Percentiles rank a stretch among this genome's conserved stretches.
phyloP scores from a whole-genome alignment of 345 rosid genomes.

The Barbarea vulgaris region DNA sequence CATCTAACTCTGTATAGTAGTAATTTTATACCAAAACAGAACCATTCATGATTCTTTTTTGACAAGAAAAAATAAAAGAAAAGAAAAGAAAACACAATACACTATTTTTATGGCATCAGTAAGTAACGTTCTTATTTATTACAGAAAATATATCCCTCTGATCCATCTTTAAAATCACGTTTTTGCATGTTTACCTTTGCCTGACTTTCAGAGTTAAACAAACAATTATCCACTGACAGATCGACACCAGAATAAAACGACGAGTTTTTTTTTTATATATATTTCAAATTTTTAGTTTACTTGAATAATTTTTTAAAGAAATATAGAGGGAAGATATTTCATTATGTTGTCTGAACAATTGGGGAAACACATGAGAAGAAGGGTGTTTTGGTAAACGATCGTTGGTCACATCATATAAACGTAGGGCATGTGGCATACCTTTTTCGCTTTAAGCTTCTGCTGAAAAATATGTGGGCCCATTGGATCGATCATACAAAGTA shows the following conservation, averaged over 20 bases:
- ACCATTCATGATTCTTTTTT: constrained; percentile 22
- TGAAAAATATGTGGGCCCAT: constrained; percentile 26
- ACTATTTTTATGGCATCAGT: not conserved
- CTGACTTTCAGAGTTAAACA: constrained; percentile 24
- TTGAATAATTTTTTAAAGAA: not conserved
- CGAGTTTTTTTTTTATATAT: not conserved
- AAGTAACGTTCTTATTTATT: constrained; percentile 18
- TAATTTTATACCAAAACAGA: constrained; percentile 31
- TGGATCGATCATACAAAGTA: constrained; percentile 7
- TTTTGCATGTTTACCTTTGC: constrained; percentile 40
- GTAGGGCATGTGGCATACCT: constrained; percentile 29
- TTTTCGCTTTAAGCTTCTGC: constrained; percentile 19
- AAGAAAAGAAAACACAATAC: not conserved
- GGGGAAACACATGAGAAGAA: not conserved
- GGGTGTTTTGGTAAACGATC: not conserved
- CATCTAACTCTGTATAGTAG: constrained; percentile 17
- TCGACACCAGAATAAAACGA: constrained; percentile 13
- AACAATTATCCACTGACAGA: constrained; percentile 33
- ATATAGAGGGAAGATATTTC: not conserved
- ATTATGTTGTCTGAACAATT: not conserved
- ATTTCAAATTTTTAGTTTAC: not conserved
- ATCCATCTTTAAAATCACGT: constrained; percentile 37
- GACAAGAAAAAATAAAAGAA: not conserved
- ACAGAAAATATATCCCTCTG: constrained; percentile 28
- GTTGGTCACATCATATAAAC: constrained; percentile 16